phyloP scores from a whole-genome alignment of 192 early-diverging fungal genomes.

The Umbelopsis sp. region DNA sequence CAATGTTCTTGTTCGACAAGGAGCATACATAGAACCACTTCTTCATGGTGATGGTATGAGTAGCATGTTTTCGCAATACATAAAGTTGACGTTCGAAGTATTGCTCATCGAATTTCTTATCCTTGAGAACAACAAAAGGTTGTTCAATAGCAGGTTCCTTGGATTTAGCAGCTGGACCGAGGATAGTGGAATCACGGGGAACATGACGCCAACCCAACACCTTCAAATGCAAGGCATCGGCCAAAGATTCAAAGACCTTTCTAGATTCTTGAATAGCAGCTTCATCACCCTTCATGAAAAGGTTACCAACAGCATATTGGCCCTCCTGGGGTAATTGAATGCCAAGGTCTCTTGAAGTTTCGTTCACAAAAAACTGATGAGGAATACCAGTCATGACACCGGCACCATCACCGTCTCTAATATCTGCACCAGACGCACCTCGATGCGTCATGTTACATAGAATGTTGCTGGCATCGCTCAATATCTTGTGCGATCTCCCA shows the following conservation, averaged over 20 bases:
- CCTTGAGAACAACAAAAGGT: constrained; percentile 80
- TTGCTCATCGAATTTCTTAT: constrained; percentile 51
- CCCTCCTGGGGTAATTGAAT: constrained; percentile 72
- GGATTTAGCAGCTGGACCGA: constrained; percentile 85
- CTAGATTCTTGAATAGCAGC: constrained; percentile 69
- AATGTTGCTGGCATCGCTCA: constrained; percentile 86
- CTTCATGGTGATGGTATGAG: constrained; percentile 79
- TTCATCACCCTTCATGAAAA: constrained; percentile 81
- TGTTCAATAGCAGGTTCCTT: constrained; percentile 93
- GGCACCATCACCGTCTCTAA: constrained; percentile 97
- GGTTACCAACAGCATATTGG: constrained; percentile 96
- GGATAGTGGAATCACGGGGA: constrained; percentile 81
- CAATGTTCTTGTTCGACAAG: constrained; percentile 88
- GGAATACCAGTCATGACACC: constrained; percentile 97
- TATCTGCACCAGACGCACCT: constrained; percentile 91
- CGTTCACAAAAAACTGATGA: constrained; percentile 79
- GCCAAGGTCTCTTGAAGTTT: constrained; percentile 58
- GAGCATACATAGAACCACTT: constrained; percentile 99
- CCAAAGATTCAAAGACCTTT: constrained; percentile 78
- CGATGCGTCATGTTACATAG: constrained; percentile 99
- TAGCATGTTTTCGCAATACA: constrained; percentile 87
- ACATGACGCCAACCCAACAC: constrained; percentile 91
- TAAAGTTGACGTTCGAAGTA: constrained; percentile 87
- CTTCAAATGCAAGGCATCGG: constrained; percentile 68
- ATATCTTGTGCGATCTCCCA: constrained; percentile 76